phyloP scores from a whole-genome alignment of 177 flowering plant genomes.

The Telopea speciosissima region DNA sequence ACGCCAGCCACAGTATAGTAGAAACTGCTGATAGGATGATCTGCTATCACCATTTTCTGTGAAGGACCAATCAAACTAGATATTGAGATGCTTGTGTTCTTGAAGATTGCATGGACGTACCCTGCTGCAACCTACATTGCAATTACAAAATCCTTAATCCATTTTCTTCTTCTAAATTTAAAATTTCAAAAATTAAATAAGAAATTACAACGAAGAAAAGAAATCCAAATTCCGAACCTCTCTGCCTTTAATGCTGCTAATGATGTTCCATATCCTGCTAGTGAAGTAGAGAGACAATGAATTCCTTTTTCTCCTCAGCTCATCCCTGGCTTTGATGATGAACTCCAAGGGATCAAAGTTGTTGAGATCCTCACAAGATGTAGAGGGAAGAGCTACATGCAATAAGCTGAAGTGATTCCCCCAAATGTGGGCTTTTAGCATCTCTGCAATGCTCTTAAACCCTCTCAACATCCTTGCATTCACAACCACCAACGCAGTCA shows the following conservation, averaged over 20 bases:
- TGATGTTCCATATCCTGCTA: conserved; percentile 6
- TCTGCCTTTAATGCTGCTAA: conserved; percentile 14
- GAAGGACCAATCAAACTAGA: conserved; percentile 14
- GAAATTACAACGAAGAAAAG: no score
- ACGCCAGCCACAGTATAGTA: conserved; percentile 12
- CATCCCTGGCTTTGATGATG: conserved; percentile 15
- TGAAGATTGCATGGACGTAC: conserved; percentile 1
- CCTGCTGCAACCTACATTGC: conserved; percentile 10
- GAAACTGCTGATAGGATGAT: conserved; percentile 12
- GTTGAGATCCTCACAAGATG: not conserved
- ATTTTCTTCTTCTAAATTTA: no score
- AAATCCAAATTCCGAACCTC: conserved; percentile 10
- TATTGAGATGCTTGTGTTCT: conserved; percentile 12
- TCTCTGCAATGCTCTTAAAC: conserved; percentile 15
- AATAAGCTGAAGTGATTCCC: conserved; percentile 26
- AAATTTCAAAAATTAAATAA: no score
- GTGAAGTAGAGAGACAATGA: conserved; percentile 14
- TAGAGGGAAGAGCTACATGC: conserved; percentile 14
- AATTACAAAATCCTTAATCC: no score
- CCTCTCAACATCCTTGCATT: conserved; percentile 29
- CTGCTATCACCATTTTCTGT: conserved; percentile 17
- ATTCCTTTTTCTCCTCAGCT: conserved; percentile 18
- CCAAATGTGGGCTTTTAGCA: conserved; percentile 19
- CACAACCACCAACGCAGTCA: conserved; percentile 19
- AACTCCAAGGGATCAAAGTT: conserved; percentile 15